These are phyloP conservation scores for Dorcoceras hygrometricum DNA, from an alignment of 257 asterid species.

Conservation along the genomic window DNA sequence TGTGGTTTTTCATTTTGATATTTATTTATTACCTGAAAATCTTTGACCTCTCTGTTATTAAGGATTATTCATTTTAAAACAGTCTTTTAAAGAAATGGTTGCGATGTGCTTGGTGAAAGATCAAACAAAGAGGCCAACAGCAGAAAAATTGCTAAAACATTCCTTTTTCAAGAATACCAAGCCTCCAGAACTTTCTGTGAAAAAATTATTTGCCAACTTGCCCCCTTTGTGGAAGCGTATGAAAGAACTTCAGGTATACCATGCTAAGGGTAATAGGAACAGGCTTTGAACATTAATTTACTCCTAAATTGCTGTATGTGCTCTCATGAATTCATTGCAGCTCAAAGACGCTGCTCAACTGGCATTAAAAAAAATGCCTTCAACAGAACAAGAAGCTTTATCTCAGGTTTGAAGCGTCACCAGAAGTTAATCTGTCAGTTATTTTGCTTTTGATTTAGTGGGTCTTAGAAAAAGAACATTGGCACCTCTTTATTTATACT, in stretches of 20 bases:
- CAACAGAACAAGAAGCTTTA: slow-evolving; percentile 92
- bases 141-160: slow-evolving; percentile 89
- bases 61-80: slow-evolving; percentile 33
- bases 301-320: slow-evolving; percentile 19
- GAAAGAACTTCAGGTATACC: slow-evolving; percentile 83
- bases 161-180: slow-evolving; percentile 86
- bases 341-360: slow-evolving; percentile 95
- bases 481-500: not conserved
- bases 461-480: slow-evolving; percentile 10
- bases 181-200: slow-evolving; percentile 90
- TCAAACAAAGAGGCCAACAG: slow-evolving; percentile 96
- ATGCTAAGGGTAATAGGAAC: slow-evolving; percentile 14
- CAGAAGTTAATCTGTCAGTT: slow-evolving; percentile 16
- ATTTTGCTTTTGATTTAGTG: slow-evolving; percentile 17
- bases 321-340: slow-evolving; percentile 43
- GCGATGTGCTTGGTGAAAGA: slow-evolving; percentile 99
- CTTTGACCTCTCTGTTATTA: slow-evolving; percentile 26
- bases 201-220: slow-evolving; percentile 77
- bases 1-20: slow-evolving; percentile 22
- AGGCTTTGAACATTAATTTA: slow-evolving; percentile 23
- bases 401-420: slow-evolving; percentile 66
- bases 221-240: slow-evolving; percentile 95
- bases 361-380: slow-evolving; percentile 89
- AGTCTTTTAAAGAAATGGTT: slow-evolving; percentile 99
- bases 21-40: slow-evolving; percentile 12